phyloP scores from a whole-genome alignment of 2,329 filamentous ascomycete species.

The Macrophomina phaseolina region DNA sequence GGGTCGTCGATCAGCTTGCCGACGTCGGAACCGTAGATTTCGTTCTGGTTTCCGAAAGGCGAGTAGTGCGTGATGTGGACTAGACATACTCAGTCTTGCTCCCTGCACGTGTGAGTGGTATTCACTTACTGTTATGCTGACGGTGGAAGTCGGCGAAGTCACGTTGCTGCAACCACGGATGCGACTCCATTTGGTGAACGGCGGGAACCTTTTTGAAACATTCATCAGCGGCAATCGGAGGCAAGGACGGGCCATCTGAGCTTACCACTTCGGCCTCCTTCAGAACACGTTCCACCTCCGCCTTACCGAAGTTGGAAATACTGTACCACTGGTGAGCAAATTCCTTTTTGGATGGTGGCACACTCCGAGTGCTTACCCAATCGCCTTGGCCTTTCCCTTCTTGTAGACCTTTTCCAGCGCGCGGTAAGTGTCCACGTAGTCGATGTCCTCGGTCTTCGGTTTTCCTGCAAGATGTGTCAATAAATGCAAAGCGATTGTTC shows the following conservation, averaged over 20 bases:
- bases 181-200: slow-evolving; percentile 59
- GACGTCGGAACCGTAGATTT: slow-evolving; percentile 72
- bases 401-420: slow-evolving; percentile 79
- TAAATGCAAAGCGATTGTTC: not conserved
- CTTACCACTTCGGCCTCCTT: slow-evolving; percentile 47
- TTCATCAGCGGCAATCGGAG: slow-evolving; percentile 16
- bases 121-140: slow-evolving; percentile 56
- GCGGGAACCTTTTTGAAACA: slow-evolving; percentile 45
- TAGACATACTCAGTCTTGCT: slow-evolving; percentile 73
- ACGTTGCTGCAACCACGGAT: slow-evolving; percentile 60
- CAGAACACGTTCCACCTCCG: slow-evolving; percentile 55
- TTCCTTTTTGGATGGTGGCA: not conserved
- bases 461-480: slow-evolving; percentile 57
- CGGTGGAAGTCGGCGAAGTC: slow-evolving; percentile 57
- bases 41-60: slow-evolving; percentile 75
- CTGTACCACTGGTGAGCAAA: slow-evolving; percentile 35
- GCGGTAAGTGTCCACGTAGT: slow-evolving; percentile 80
- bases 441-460: slow-evolving; percentile 69
- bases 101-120: slow-evolving; percentile 70
- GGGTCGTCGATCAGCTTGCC: slow-evolving; percentile 67
- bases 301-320: slow-evolving; percentile 58
- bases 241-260: not conserved
- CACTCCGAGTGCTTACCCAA: slow-evolving; percentile 63
- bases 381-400: slow-evolving; percentile 70
- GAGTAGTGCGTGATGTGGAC: slow-evolving; percentile 83